Percentiles rank a stretch among this genome's conserved stretches.
Evolutionary conservation across 2,329 filamentous ascomycete species (phyloP).

Genomic region (Sarocladium oryzae): DNA sequence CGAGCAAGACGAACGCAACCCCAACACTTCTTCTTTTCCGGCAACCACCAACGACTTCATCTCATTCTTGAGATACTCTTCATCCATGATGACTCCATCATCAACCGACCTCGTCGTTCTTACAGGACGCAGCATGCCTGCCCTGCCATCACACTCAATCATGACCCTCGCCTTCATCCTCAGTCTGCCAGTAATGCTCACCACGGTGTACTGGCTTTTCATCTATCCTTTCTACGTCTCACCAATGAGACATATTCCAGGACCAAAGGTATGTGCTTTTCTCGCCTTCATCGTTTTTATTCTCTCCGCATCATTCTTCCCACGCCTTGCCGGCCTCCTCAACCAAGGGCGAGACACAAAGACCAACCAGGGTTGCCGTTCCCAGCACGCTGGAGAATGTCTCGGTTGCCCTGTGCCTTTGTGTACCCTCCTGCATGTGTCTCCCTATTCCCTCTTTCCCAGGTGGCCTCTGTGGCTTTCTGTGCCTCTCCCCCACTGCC

Average conservation of each 20-base stretch:
- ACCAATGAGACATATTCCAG: slow-evolving; percentile 36
- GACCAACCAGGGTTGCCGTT: neutral
- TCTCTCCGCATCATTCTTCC: neutral
- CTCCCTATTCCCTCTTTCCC: neutral
- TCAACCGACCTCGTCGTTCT: neutral
- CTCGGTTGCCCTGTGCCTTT: neutral
- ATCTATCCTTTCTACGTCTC: slow-evolving; percentile 38
- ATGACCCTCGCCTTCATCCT: slow-evolving; percentile 4
- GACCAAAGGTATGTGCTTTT: slow-evolving; percentile 30
- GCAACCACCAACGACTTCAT: neutral
- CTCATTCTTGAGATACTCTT: neutral
- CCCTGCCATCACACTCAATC: slow-evolving; percentile 6
- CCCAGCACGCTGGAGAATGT: slow-evolving; percentile 1
- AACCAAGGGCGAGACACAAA: slow-evolving; percentile 3
- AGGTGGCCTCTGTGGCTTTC: neutral
- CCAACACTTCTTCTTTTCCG: neutral
- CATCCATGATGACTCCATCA: neutral
- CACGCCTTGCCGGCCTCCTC: neutral
- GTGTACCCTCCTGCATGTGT: neutral
- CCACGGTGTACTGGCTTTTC: slow-evolving; percentile 28
- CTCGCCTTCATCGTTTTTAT: neutral
- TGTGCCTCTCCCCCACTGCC: neutral
- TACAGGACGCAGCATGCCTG: slow-evolving; percentile 1
- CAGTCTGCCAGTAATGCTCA: slow-evolving; percentile 11
- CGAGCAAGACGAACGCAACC: neutral